Base-by-base conservation (phyloP, 2,329 filamentous ascomycete species). In the Berkeleyomyces basicola region DNA sequence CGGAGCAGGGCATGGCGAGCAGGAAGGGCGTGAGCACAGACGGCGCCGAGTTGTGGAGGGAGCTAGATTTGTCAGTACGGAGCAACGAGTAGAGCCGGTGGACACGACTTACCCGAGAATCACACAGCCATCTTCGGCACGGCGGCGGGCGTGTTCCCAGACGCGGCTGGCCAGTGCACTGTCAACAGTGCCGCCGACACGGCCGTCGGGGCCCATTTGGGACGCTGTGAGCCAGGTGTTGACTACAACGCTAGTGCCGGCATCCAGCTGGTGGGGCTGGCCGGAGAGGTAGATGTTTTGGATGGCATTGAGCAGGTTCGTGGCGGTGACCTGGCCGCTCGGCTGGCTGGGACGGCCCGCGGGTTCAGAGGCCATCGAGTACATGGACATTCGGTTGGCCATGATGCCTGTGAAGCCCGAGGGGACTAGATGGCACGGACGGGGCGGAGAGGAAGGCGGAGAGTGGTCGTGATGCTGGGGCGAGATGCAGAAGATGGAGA, bases 81-180 rank as follows among this genome's bases (percentile, higher is more conserved):
- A 7, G 0, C 23, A 51, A 11, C 3, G 37, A 9, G 37, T 16
- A 4, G 9, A 3, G 10, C 7, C 31, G 11, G 33, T 49, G 40
- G 1, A 40, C 37, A n/a, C 23, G 43, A 74, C 84, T 68, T 79
- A 95, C 90, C 88, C 87, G 67, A 99, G 75, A 61, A 97, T 79
- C 66, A 99, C 87, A 71, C 91, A 96, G 14, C 90, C 91, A 75
- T 99, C 93, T 73, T 99, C 93, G 49, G 93, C 93, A 76, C 93
- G 83, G 66, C 93, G 84, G 68, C 92, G 83, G 63, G 93, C 92
- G 77, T 99, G 93, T 75, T 99, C 93, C 92, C 93, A 99, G 2
- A 91, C 90, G 71, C 89, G 83, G 61, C 83, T 79, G 14, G 88
- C 88, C 59, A 99, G 75, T 31, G 87, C 82, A 49, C 82, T 75